phyloP scores from a whole-genome alignment of 2,329 filamentous ascomycete species.

The Thelonectria blattea region DNA sequence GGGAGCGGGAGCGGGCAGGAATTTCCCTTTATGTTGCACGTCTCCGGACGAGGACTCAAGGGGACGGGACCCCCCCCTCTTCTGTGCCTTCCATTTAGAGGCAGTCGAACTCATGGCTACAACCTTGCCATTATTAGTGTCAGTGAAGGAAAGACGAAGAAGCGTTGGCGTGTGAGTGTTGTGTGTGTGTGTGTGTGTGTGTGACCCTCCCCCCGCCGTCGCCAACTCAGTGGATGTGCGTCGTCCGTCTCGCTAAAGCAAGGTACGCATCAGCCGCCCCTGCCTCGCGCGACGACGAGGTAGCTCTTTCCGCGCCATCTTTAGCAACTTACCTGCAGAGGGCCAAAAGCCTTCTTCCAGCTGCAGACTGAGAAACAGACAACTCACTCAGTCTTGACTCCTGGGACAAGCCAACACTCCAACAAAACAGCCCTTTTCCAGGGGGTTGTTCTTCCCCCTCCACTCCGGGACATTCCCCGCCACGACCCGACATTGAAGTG shows the following conservation, averaged over 20 bases:
- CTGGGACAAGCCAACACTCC: constrained; percentile 10
- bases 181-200: not conserved
- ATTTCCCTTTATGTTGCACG: constrained; percentile 35
- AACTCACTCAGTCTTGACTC: not conserved
- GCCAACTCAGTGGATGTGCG: constrained; percentile 5
- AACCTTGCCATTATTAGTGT: not conserved
- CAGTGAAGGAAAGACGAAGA: not conserved
- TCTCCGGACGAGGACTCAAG: constrained; percentile 23
- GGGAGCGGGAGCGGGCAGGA: constrained; percentile 21
- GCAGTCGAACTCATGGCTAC: not conserved
- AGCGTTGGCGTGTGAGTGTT: not conserved
- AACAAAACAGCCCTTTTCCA: not conserved
- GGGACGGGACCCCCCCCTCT: not conserved
- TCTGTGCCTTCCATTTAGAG: not conserved
- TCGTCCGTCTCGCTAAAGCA: constrained; percentile 13
- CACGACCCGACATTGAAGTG: constrained; percentile 10
- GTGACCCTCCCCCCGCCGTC: constrained; percentile 11
- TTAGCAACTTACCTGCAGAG: too few relatives aligned
- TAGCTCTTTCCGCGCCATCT: not conserved
- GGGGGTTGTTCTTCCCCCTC: constrained; percentile 14
- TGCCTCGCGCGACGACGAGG: not conserved
- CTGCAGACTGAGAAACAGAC: not conserved
- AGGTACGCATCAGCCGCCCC: constrained; percentile 7
- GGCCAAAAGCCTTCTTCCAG: not conserved
- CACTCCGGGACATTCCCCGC: constrained; percentile 16